Percentiles rank a stretch among this genome's conserved stretches.
Conservation (phyloP, 345 rosid species). For the Rhodamnia rubescens region DNA sequence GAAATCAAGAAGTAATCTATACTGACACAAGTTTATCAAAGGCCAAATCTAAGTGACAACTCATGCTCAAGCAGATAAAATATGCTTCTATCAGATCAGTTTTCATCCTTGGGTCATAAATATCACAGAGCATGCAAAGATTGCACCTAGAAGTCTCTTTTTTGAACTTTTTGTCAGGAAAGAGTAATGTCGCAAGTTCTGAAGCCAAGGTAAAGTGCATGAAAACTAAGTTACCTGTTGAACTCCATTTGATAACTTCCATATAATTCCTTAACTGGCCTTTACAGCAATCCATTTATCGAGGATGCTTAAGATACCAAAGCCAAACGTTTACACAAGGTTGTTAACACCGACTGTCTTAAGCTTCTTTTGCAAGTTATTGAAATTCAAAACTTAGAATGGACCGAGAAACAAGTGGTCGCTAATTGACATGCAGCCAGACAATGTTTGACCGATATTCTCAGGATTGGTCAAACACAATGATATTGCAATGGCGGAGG, state of each 20-base stretch:
- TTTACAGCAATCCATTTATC: not conserved
- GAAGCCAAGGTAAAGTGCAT: not conserved
- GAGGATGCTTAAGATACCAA: not conserved
- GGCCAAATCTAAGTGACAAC: not conserved
- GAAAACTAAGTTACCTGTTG: not conserved
- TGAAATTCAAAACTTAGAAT: not conserved
- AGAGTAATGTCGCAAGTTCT: not conserved
- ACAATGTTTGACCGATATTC: not conserved
- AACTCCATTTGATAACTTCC: not conserved
- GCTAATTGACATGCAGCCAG: not conserved
- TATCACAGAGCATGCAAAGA: not conserved
- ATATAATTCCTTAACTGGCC: not conserved
- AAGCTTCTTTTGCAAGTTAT: not conserved
- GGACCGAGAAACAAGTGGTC: not conserved
- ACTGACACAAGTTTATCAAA: not conserved
- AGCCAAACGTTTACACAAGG: not conserved
- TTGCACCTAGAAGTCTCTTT: not conserved
- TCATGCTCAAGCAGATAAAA: not conserved
- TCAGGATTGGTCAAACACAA: not conserved
- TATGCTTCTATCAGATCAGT: not conserved
- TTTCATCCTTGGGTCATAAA: not conserved
- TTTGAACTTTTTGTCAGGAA: not conserved
- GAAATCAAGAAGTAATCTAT: not conserved
- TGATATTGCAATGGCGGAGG: not conserved
- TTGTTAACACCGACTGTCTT: not conserved